Conservation (phyloP, 495 filamentous ascomycete genomes). For the Neurospora sp. region DNA sequence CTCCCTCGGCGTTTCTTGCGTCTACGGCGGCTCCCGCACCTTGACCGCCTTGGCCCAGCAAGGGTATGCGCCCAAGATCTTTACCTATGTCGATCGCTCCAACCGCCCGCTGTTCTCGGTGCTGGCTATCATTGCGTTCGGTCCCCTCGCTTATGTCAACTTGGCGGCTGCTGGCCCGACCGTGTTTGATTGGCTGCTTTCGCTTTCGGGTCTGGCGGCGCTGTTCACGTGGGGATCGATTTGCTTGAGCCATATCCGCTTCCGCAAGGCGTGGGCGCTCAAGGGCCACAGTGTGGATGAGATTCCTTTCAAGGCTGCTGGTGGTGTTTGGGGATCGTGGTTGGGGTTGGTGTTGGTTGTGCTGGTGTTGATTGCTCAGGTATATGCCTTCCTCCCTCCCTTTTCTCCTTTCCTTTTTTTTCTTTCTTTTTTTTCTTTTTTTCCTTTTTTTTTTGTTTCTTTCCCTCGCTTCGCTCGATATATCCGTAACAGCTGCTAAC, state of each 20-base stretch:
- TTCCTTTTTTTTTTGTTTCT: too few species aligned
- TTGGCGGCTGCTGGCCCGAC: conserved; percentile 31
- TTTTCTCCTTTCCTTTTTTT: background rate
- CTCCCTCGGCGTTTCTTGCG: conserved; percentile 54
- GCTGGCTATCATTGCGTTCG: conserved; percentile 35
- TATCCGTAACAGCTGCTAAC: conserved; percentile 3
- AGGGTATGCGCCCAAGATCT: conserved; percentile 46
- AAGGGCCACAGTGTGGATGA: conserved; percentile 58
- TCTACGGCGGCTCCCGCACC: conserved; percentile 60
- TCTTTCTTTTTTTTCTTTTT: background rate
- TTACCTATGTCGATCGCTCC: conserved; percentile 48
- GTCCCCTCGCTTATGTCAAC: conserved; percentile 47
- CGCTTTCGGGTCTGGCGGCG: conserved; percentile 56
- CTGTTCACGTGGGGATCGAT: conserved; percentile 72
- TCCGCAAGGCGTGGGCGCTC: conserved; percentile 52
- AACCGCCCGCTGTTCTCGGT: conserved; percentile 48
- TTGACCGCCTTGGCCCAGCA: conserved; percentile 53
- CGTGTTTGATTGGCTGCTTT: conserved; percentile 59
- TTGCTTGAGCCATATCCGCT: conserved; percentile 57
- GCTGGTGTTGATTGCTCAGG: conserved; percentile 54
- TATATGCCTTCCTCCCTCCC: conserved; percentile 20
- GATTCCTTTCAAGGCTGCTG: conserved; percentile 56
- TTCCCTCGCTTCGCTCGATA: background rate
- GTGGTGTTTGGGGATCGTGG: conserved; percentile 58
- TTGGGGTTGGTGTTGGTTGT: conserved; percentile 51